phyloP scores from a whole-genome alignment of 192 early-diverging fungal genomes.

The Umbelopsis sp. region DNA sequence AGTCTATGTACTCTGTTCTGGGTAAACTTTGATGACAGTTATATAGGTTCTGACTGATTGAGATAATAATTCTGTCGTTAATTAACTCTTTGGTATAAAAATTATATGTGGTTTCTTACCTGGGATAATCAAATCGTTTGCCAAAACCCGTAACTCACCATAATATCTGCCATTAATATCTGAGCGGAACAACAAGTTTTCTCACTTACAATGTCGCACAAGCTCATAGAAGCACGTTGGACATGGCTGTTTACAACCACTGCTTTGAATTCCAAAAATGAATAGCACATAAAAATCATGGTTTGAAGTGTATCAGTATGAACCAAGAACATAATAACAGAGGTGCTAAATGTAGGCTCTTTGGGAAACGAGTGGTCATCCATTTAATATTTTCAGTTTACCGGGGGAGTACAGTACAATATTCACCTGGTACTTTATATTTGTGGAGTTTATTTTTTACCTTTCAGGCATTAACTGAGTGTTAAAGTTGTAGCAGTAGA shows the following conservation, averaged over 20 bases:
- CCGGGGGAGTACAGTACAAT: too few species aligned
- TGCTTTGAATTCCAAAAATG: not conserved
- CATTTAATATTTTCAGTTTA: too few species aligned
- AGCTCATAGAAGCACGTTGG: not conserved
- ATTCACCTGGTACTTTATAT: not conserved
- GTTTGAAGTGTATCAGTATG: not conserved
- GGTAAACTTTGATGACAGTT: too few species aligned
- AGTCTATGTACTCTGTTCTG: not conserved
- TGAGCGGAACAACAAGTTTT: not conserved
- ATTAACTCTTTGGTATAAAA: not conserved
- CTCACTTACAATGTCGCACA: constrained; percentile 4
- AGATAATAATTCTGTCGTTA: not conserved
- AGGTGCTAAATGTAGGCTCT: too few species aligned
- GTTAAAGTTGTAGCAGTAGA: not conserved
- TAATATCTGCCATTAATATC: not conserved
- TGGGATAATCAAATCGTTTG: not conserved
- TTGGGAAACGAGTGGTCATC: too few species aligned
- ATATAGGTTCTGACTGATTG: too few species aligned
- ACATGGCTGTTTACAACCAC: not conserved
- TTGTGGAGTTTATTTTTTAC: not conserved
- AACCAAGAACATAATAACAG: too few species aligned
- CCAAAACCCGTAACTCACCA: not conserved
- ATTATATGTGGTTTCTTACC: not conserved
- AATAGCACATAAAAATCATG: not conserved
- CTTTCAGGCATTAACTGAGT: not conserved